Base-by-base conservation (phyloP, 163 green algal species). In the Scenedesmus sp. region DNA sequence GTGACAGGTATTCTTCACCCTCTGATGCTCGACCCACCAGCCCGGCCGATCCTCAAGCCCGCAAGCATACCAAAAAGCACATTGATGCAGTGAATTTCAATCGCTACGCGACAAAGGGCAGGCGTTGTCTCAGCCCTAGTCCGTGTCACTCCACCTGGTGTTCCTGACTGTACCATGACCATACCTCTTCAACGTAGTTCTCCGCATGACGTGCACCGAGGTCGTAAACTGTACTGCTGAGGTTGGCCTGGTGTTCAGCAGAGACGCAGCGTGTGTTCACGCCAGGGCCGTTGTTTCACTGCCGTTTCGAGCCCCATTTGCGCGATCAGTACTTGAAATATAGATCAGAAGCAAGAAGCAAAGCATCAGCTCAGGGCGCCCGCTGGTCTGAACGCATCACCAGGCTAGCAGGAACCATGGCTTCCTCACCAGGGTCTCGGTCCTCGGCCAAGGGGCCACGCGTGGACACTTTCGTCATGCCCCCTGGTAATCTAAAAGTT, bases 371-470 rank as follows among this genome's bases (percentile, higher is more conserved):
- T 5, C 26, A 5, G 13, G 23, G 2, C 70, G 70, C 70, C 16
- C 52, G 70, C 23, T 79, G 23, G 70, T 52, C 70, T 79, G 70
- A 7, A 52, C 23, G 70, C 70, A 79, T 79, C 70, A 79, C 70
- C 70, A 79, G 70, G 70, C 70, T 79, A 79, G 70, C 70, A 79
- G 70, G 70, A 52, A 79, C 70, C 70, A 79, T 79, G 70, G 70
- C 70, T 79, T 79, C 70, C 70, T 79, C 70, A 23, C 52, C 70
- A 79, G 70, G 70, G 23, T 52, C 70, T 52, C 70, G 70, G 52
- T 79, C 70, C 76, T 56, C 76, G 10, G 70, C 70, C 20, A 79
- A 79, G 70, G 70, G 70, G 70, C 70, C 70, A 23, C 70, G 70
- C 18, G 70, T 79, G 3, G 70, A 56, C 76, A 57, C 46, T 9